Percentiles rank a stretch among this genome's conserved stretches.
phyloP scores from a whole-genome alignment of 2,329 filamentous ascomycete genomes.

The Ophidiomyces ophidiicola region DNA sequence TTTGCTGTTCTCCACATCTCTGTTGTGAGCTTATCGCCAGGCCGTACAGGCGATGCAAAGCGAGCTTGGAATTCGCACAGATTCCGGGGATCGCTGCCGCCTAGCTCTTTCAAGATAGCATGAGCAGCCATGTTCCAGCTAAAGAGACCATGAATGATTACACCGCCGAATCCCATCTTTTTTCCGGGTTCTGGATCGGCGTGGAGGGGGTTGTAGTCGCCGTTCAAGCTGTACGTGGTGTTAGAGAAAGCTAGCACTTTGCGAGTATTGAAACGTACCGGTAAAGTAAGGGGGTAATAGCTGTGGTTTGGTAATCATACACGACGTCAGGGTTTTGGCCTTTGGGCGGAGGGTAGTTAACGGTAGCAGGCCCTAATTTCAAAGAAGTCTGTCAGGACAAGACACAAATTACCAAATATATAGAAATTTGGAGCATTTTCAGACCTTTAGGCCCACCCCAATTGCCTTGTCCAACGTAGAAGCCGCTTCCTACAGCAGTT shows the following conservation, averaged over 20 bases:
- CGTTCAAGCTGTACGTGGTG: conserved; percentile 53
- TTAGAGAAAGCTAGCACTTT: background rate
- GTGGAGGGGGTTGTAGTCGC: conserved; percentile 89
- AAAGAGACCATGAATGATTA: conserved; percentile 81
- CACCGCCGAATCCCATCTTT: conserved; percentile 83
- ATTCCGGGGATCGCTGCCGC: conserved; percentile 65
- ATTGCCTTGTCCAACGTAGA: conserved; percentile 66
- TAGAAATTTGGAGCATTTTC: conserved; percentile 11
- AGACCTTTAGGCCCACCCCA: conserved; percentile 84
- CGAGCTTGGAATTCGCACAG: conserved; percentile 80
- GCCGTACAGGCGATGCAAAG: conserved; percentile 73
- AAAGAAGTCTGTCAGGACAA: conserved; percentile 1
- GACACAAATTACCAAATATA: background rate
- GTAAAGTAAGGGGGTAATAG: conserved; percentile 64
- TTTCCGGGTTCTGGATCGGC: conserved; percentile 71
- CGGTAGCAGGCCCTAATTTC: conserved; percentile 49
- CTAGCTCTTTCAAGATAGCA: conserved; percentile 58
- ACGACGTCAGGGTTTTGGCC: conserved; percentile 58
- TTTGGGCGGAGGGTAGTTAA: conserved; percentile 65
- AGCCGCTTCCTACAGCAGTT: conserved; percentile 56
- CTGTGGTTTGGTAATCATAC: conserved; percentile 56
- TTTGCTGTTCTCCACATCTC: conserved; percentile 70
- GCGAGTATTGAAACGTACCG: conserved; percentile 31
- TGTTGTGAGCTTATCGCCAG: conserved; percentile 68
- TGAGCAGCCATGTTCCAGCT: conserved; percentile 73